A percentile compares a stretch with the other conserved stretches of the same genome.
phyloP scores from a whole-genome alignment of 2,329 filamentous ascomycete genomes.

The Pseudogymnoascus sp. region DNA sequence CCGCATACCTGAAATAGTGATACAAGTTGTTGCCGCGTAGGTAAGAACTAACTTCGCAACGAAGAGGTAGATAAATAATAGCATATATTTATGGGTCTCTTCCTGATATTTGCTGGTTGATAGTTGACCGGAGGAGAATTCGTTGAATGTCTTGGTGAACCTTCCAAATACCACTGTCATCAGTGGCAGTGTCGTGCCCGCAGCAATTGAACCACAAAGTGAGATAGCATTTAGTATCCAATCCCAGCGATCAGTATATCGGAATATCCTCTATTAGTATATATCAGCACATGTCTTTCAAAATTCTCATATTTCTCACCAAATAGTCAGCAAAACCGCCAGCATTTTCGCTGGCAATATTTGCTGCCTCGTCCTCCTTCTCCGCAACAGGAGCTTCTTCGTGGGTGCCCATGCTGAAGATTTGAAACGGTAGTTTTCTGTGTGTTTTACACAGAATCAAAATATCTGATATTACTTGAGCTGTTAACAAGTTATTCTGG shows the following conservation, averaged over 20 bases:
- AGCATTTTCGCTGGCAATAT: neutral
- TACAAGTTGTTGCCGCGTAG: slow-evolving; percentile 33
- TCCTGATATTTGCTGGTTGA: slow-evolving; percentile 29
- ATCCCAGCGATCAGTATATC: slow-evolving; percentile 12
- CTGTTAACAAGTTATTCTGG: neutral
- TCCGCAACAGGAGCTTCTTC: neutral
- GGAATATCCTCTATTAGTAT: slow-evolving; percentile 11
- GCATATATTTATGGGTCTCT: slow-evolving; percentile 16
- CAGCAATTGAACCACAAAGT: slow-evolving; percentile 26
- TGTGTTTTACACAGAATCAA: neutral
- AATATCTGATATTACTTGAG: neutral
- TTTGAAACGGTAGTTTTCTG: neutral
- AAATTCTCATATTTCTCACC: neutral
- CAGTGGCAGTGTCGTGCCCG: slow-evolving; percentile 38
- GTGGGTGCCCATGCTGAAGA: neutral
- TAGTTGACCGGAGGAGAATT: slow-evolving; percentile 18
- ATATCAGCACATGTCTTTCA: neutral
- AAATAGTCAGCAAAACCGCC: neutral
- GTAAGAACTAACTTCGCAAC: slow-evolving; percentile 41
- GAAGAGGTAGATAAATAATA: slow-evolving; percentile 51
- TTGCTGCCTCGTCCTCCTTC: neutral
- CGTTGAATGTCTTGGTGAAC: slow-evolving; percentile 21
- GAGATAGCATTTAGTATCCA: slow-evolving; percentile 13
- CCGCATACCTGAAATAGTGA: slow-evolving; percentile 38
- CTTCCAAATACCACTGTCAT: slow-evolving; percentile 42